Evolutionary conservation across 345 rosid species (phyloP).

Genomic region (Eucalyptus tenuipes): DNA sequence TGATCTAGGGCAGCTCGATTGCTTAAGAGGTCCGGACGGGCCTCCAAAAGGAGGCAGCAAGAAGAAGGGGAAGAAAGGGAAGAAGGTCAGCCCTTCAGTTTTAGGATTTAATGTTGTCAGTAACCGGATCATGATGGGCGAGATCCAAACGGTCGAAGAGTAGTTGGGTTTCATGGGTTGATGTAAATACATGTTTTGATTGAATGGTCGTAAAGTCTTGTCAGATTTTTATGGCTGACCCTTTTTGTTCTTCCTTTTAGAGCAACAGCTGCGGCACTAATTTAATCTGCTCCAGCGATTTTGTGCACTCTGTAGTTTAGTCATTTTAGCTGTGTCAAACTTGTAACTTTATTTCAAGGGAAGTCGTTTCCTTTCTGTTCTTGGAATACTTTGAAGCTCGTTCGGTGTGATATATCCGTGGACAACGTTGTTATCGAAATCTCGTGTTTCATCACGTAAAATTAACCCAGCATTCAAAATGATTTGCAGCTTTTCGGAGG

Average conservation of each 20-base stretch:
- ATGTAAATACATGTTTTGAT: slow-evolving; percentile 36
- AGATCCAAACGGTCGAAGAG: slow-evolving; percentile 82
- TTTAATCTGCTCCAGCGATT: slow-evolving; percentile 33
- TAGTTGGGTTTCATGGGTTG: slow-evolving; percentile 3
- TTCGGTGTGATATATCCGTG: neutral
- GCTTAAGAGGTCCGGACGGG: slow-evolving; percentile 19
- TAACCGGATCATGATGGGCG: slow-evolving; percentile 98
- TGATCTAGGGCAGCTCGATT: slow-evolving; percentile 3
- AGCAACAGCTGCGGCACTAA: slow-evolving; percentile 16
- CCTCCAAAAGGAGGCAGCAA: slow-evolving; percentile 59
- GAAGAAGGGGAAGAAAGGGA: slow-evolving; percentile 82
- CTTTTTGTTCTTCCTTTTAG: neutral
- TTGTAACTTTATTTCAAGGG: neutral
- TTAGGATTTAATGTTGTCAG: slow-evolving; percentile 94
- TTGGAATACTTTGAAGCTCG: neutral
- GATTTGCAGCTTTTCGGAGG: neutral
- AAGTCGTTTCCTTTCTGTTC: neutral
- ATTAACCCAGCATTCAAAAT: neutral
- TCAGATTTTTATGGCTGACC: slow-evolving; percentile 5
- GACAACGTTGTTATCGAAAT: neutral
- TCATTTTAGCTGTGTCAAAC: neutral
- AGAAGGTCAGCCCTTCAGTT: slow-evolving; percentile 71
- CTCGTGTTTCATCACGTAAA: neutral
- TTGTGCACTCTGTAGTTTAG: slow-evolving; percentile 12
- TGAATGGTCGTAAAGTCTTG: slow-evolving; percentile 1